A percentile compares a stretch with the other conserved stretches of the same genome.
phyloP scores from a whole-genome alignment of 1,284 basidiomycete genomes.

The Sanguinoderma infundibulare region DNA sequence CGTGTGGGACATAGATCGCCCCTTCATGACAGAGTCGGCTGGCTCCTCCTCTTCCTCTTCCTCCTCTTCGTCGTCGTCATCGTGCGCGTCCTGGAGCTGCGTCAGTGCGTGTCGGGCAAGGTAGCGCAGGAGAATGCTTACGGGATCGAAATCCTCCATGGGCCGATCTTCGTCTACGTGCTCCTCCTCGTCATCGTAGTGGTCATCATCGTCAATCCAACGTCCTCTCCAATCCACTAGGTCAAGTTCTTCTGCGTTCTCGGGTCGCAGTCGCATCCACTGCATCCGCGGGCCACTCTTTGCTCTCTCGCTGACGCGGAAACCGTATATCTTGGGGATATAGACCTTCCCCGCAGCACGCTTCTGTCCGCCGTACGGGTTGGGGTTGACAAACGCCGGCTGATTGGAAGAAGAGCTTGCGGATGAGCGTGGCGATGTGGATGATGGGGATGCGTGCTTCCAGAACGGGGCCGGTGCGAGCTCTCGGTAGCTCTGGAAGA shows the following conservation, averaged over 20 bases:
- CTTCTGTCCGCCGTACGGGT: slow-evolving; percentile 88
- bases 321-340: slow-evolving; percentile 92
- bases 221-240: slow-evolving; percentile 86
- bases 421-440: slow-evolving; percentile 55
- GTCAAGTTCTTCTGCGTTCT: slow-evolving; percentile 80
- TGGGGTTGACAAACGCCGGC: slow-evolving; percentile 76
- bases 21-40: slow-evolving; percentile 36
- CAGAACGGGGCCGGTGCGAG: slow-evolving; percentile 88
- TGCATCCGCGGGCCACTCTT: slow-evolving; percentile 96
- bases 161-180: slow-evolving; percentile 71
- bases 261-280: slow-evolving; percentile 90
- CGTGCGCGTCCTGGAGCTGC: slow-evolving; percentile 55
- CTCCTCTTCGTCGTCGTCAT: slow-evolving; percentile 65
- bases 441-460: slow-evolving; percentile 61
- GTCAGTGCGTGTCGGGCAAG: slow-evolving; percentile 13
- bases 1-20: slow-evolving; percentile 35
- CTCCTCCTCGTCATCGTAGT: slow-evolving; percentile 60
- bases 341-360: slow-evolving; percentile 87
- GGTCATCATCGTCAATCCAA: slow-evolving; percentile 83
- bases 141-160: slow-evolving; percentile 85
- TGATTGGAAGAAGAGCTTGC: slow-evolving; percentile 51
- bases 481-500: slow-evolving; percentile 97
- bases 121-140: slow-evolving; percentile 41
- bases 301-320: slow-evolving; percentile 82
- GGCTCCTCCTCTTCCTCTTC: slow-evolving; percentile 55